Evolutionary conservation across 177 flowering plant species (phyloP), one percentile per base, ranked within the genome.

Genomic region (Vitis hybrid): DNA sequence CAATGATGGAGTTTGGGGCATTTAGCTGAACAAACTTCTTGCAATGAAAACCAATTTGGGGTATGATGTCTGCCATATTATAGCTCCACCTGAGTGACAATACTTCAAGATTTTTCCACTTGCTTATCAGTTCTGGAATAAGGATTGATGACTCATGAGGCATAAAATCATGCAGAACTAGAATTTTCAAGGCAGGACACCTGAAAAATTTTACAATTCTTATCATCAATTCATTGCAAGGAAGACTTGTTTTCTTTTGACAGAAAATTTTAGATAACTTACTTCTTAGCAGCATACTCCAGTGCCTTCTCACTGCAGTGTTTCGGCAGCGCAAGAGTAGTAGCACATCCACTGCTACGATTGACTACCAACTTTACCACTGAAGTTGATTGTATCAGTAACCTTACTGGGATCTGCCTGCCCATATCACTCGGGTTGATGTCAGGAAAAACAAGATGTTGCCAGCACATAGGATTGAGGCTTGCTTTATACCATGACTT

Each of bases 401-500:
- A 15, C 56, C 12, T 34, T 34, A 4, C 45, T 6, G 45, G 45
- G 56, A 11, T 52, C 56, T 52, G 56, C 12, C 56, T 23, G 26
- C 26, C 26, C 26, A 23, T 23, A 23, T 23, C 26, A 23, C 26
- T 23, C 26, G 26, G 26, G 3, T 23, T 23, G 26, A 23, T 23
- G 26, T 60, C 26, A 23, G 65, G 65, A 15, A 62, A 63, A 11
- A 63, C 14, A 13, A 63, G 17, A 11, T 63, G 19, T 7, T 48
- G 51, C 66, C 52, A 63, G 51, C 66, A 63, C 51, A 45, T 9
- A 15, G 66, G 66, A 45, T 45, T 39, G 51, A 13, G 54, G 10
- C 6, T 39, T 2, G 66, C 52, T 39, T 45, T 6, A 19, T 39
- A 39, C 66, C 66, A 63, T 12, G 66, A 14, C 21, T 63, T 63